A percentile compares a stretch with the other conserved stretches of the same genome.
Conservation (phyloP, 495 filamentous ascomycete species). For the Penicillium roqueforti region DNA sequence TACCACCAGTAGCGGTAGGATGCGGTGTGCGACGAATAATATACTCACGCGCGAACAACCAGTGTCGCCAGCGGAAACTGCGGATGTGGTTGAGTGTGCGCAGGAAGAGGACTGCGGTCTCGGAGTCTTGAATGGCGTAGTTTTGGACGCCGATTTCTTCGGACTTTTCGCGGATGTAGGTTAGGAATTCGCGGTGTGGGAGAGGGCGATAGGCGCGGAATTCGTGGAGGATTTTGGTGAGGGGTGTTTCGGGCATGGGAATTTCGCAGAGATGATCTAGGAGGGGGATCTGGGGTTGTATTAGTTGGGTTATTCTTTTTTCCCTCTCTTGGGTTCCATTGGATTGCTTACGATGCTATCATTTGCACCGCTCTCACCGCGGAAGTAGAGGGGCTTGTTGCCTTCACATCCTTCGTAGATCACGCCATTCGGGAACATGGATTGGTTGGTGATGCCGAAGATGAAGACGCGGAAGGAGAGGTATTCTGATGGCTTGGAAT, state of each 20-base stretch:
- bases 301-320: slow-evolving; percentile 7
- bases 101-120: slow-evolving; percentile 61
- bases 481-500: slow-evolving; percentile 73
- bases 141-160: slow-evolving; percentile 53
- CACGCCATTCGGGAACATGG: slow-evolving; percentile 88
- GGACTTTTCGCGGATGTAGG: slow-evolving; percentile 57
- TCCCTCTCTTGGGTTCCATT: neutral
- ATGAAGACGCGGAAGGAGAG: slow-evolving; percentile 88
- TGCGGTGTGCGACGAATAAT: slow-evolving; percentile 79
- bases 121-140: slow-evolving; percentile 55
- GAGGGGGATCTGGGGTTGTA: slow-evolving; percentile 58
- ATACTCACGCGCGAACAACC: slow-evolving; percentile 93
- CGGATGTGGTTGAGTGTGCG: slow-evolving; percentile 75
- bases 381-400: slow-evolving; percentile 64
- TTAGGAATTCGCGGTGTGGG: slow-evolving; percentile 80
- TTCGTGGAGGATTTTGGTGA: slow-evolving; percentile 79
- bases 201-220: slow-evolving; percentile 81
- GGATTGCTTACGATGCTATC: slow-evolving; percentile 64
- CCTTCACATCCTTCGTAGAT: slow-evolving; percentile 78
- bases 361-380: slow-evolving; percentile 86
- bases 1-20: slow-evolving; percentile 85
- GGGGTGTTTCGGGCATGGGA: slow-evolving; percentile 74
- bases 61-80: slow-evolving; percentile 89
- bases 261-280: slow-evolving; percentile 79
- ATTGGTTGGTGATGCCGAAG: slow-evolving; percentile 83